phyloP scores from a whole-genome alignment of 2,329 filamentous ascomycete genomes.

The Dactylellina drechsleri region DNA sequence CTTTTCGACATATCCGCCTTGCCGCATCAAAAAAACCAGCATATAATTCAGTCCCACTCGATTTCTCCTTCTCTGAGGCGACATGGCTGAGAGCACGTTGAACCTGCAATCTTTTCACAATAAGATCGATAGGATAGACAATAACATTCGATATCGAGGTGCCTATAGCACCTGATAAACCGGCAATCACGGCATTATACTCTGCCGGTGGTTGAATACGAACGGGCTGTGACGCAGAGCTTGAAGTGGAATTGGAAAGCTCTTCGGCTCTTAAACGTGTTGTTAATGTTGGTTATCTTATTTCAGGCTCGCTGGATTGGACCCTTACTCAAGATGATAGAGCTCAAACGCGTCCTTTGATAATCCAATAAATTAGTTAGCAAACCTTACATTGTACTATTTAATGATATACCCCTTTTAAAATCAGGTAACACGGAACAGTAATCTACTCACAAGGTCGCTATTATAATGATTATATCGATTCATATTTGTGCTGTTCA shows the following conservation, averaged over 20 bases:
- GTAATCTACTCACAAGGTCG: constrained; percentile 36
- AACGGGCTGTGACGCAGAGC: not conserved
- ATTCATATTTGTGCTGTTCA: constrained; percentile 25
- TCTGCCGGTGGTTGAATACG: constrained; percentile 30
- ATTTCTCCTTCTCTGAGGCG: constrained; percentile 58
- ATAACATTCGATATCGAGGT: constrained; percentile 80
- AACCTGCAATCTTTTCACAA: constrained; percentile 83
- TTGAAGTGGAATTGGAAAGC: constrained; percentile 1
- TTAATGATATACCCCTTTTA: too few relatives aligned
- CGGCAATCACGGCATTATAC: constrained; percentile 61
- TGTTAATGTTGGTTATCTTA: constrained; percentile 1
- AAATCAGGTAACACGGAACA: too few relatives aligned
- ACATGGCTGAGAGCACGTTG: constrained; percentile 67
- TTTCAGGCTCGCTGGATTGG: not conserved
- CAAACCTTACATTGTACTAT: too few relatives aligned
- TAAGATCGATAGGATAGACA: constrained; percentile 82
- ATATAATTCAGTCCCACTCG: constrained; percentile 66
- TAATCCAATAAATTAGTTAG: not conserved
- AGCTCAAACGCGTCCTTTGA: constrained; percentile 49
- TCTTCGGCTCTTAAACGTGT: constrained; percentile 30
- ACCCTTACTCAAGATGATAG: constrained; percentile 42
- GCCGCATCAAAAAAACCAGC: constrained; percentile 75
- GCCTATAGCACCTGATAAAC: constrained; percentile 79
- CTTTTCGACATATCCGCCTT: constrained; percentile 74
- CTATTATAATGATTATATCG: constrained; percentile 50